Evolutionary conservation across 2,329 filamentous ascomycete species (phyloP).

Genomic region (Mycosphaerella arachidis): DNA sequence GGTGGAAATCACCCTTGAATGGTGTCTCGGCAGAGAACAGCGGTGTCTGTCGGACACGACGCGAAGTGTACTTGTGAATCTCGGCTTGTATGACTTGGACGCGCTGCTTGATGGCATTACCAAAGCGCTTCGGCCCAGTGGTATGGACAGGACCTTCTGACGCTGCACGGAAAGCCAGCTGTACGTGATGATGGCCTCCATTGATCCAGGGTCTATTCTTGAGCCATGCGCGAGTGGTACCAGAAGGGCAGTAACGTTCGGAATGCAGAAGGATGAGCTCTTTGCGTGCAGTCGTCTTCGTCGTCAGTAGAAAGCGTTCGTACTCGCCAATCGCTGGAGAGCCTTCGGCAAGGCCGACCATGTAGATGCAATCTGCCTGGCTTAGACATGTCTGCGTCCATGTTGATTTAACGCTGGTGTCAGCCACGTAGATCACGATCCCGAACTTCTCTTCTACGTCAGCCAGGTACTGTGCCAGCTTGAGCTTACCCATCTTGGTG

Average conservation of each 20-base stretch:
- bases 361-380: constrained; percentile 90
- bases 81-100: constrained; percentile 95
- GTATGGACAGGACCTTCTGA: constrained; percentile 69
- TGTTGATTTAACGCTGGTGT: constrained; percentile 93
- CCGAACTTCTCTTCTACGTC: constrained; percentile 97
- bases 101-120: constrained; percentile 80
- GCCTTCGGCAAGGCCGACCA: constrained; percentile 85
- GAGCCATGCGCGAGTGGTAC: constrained; percentile 83
- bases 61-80: constrained; percentile 95
- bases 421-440: constrained; percentile 89
- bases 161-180: constrained; percentile 81
- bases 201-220: constrained; percentile 93
- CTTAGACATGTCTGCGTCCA: constrained; percentile 98
- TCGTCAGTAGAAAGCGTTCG: constrained; percentile 89
- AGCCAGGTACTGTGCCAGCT: constrained; percentile 90
- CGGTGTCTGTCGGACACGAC: constrained; percentile 80
- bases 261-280: constrained; percentile 84
- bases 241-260: constrained; percentile 80
- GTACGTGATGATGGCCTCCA: constrained; percentile 92
- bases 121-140: constrained; percentile 70
- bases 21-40: constrained; percentile 88
- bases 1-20: constrained; percentile 95
- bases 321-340: constrained; percentile 92
- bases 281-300: constrained; percentile 94
- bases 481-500: constrained; percentile 94